Base-by-base conservation (phyloP, 2,329 filamentous ascomycete species). In the Zymoseptoria passerinii region DNA sequence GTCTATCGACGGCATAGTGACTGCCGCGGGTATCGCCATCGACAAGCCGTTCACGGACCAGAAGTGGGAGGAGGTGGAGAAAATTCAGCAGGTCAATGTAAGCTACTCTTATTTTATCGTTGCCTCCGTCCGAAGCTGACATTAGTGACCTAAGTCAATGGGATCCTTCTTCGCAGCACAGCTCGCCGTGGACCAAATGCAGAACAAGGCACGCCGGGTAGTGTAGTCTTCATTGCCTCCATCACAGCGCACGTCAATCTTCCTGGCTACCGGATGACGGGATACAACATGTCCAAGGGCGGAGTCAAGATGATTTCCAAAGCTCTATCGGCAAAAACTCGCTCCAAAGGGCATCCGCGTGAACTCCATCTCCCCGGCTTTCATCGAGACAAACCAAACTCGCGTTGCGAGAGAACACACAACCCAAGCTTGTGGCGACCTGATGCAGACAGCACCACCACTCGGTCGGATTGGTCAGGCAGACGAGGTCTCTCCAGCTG, bases 61-160 rank as follows among this genome's bases (percentile, higher is more conserved):
- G 44, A 67, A 61, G 20, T 69, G 67, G 68, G 65, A 66, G 28
- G 67, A 69, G 53, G 65, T 63, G 4, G 54, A 66, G 28, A 68
- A 68, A 28, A 70, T 75, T 27, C 59, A 75, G 9, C 69, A 74
- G 52, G 68, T 74, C 48, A 75, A 75, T 52, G 67, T 73, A 53
- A 23, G 55, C 54, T 13, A 40, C 18, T 9, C 5, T 13, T 44
- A 13, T 4, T 23, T 4, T n/a, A 10, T 27, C 9, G 16, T 1
- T 27, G 44, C 28, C 23, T 23, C 23, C 23, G 2, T 8, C 16
- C 8, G 2, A 27, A 18, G 10, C 55, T 60, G 23, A 61, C 40
- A 52, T 28, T 5, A 20, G 5, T 57, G 18, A 23, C 28, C 19
- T 7, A 50, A 65, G 61, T 52, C 62, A 1, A 66, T 70, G n/a